Evolutionary conservation across 2,329 filamentous ascomycete genomes (phyloP).

Genomic region (Aspergillus neotritici): DNA sequence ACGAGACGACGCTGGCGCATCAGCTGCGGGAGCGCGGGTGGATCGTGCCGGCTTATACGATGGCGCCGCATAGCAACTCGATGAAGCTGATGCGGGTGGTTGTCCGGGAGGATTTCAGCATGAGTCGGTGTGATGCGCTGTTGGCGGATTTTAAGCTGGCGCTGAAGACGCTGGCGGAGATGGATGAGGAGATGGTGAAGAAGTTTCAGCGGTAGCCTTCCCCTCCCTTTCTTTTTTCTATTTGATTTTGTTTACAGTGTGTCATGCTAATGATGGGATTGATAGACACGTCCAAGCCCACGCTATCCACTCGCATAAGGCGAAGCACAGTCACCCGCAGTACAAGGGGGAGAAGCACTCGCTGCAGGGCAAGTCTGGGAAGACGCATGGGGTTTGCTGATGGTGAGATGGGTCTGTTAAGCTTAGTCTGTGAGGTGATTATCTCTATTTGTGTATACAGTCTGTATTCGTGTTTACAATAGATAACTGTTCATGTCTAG

Average conservation of each 20-base stretch:
- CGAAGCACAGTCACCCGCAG: constrained; percentile 46
- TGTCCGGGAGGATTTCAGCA: constrained; percentile 85
- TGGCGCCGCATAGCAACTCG: constrained; percentile 79
- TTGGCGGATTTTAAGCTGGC: constrained; percentile 74
- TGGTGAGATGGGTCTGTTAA: neutral
- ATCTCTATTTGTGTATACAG: too few species aligned
- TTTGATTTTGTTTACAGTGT: neutral
- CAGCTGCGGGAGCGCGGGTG: constrained; percentile 80
- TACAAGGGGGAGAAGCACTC: constrained; percentile 75
- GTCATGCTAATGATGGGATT: constrained; percentile 1
- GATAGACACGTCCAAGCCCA: constrained; percentile 51
- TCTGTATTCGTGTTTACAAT: too few species aligned
- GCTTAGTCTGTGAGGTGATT: too few species aligned
- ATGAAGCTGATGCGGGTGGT: constrained; percentile 91
- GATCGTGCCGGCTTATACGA: constrained; percentile 94
- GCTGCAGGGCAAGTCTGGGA: constrained; percentile 81
- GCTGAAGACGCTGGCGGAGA: constrained; percentile 62
- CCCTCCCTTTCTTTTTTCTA: neutral
- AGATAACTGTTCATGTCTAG: too few species aligned
- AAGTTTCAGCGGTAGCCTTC: constrained; percentile 58
- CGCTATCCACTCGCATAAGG: constrained; percentile 48
- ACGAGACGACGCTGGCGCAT: constrained; percentile 76
- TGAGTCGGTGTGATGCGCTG: constrained; percentile 72
- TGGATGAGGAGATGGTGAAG: constrained; percentile 67
- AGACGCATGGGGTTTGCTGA: constrained; percentile 81